Conservation (phyloP, 176 grass and related monocot genomes). For the Paspalum vaginatum region DNA sequence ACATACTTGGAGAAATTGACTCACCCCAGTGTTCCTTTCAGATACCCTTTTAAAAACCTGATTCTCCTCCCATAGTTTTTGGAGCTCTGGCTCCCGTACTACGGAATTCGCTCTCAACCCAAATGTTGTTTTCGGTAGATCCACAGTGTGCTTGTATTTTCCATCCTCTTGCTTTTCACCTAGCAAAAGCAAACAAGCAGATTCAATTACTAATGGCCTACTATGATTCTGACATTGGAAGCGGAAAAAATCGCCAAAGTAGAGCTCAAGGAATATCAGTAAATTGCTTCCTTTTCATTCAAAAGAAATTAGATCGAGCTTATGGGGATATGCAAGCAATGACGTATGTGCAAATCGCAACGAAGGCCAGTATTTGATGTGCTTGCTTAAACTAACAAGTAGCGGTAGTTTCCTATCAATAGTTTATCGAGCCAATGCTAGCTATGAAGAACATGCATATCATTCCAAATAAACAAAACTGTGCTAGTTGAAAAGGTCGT, state of each 20-base stretch:
- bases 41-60: conserved; percentile 88
- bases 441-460: neutral
- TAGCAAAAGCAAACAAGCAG: conserved; percentile 39
- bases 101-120: conserved; percentile 89
- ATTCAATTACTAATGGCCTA: neutral
- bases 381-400: neutral
- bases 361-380: neutral
- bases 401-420: neutral
- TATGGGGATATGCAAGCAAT: neutral
- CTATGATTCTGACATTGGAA: neutral
- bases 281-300: neutral
- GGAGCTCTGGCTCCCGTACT: conserved; percentile 82
- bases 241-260: conserved; percentile 3
- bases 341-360: neutral
- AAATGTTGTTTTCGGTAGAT: conserved; percentile 87
- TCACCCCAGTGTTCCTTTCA: conserved; percentile 89
- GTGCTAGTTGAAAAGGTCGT: neutral
- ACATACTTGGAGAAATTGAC: conserved; percentile 29
- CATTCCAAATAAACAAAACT: neutral
- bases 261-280: conserved; percentile 7
- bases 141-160: conserved; percentile 92
- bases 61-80: conserved; percentile 95
- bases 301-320: neutral
- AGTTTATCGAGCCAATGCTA: neutral
- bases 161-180: conserved; percentile 79